Conservation (phyloP, 345 rosid species). For the Psidium guajava region DNA sequence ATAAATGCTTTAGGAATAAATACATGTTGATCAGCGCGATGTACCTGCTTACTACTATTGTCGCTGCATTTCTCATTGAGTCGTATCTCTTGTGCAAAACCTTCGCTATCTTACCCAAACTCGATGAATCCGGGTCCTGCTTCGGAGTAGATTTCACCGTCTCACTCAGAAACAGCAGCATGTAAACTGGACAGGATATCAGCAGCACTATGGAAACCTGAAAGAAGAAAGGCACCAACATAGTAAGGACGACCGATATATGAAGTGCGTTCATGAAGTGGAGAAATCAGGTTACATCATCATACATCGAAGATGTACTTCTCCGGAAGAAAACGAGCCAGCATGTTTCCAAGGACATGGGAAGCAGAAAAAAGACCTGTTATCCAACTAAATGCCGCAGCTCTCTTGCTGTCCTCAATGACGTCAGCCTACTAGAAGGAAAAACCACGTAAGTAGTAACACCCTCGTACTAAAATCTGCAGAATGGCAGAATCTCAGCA, state of each 20-base stretch:
- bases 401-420: conserved; percentile 27
- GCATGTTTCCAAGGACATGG: conserved; percentile 33
- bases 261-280: neutral
- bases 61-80: conserved; percentile 38
- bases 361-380: conserved; percentile 47
- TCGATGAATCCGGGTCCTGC: conserved; percentile 18
- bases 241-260: neutral
- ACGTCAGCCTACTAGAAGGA: conserved; percentile 34
- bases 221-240: neutral
- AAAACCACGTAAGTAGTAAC: neutral
- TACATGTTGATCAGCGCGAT: neutral
- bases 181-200: conserved; percentile 27
- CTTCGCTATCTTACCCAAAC: conserved; percentile 11
- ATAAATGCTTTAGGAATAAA: neutral
- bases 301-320: conserved; percentile 33
- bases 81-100: conserved; percentile 16
- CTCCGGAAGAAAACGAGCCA: conserved; percentile 43
- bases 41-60: conserved; percentile 22
- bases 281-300: neutral
- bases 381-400: conserved; percentile 45
- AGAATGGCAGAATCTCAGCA: neutral
- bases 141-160: conserved; percentile 13
- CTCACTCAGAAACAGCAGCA: conserved; percentile 33
- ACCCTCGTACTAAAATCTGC: neutral
- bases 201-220: conserved; percentile 42